Evolutionary conservation across 2,329 filamentous ascomycete species (phyloP), one percentile per base, ranked within the genome.

Genomic region (Tolypocladium ophioglossoides): DNA sequence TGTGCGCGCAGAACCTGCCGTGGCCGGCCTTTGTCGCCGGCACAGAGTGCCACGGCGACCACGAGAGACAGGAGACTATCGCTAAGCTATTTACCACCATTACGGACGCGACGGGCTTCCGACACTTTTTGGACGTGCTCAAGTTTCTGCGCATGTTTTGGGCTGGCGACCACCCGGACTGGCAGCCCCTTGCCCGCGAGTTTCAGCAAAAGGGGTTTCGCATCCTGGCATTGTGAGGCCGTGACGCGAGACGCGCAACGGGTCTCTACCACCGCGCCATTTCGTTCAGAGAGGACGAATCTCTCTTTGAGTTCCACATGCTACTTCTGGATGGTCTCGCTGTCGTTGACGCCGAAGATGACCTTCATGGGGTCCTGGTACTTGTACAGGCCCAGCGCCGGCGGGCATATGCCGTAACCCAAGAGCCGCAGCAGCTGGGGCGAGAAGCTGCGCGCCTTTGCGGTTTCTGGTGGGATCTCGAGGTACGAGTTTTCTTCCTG

Each of bases 291-390:
- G 60, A 65, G 34, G 62, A 65, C 30, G 61, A 63, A 35, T 65
- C 60, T 2, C 50, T 70, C 27, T 65, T 70, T 18, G 30, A 10
- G 11, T 6, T 20, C 2, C 27, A 6, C 35, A 2, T 6, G 37
- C 27, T 54, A 57, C 40, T 46, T 52, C 22, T 50, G 51, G 32
- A 54, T 62, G 0, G 69, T 71, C 50, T 71, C 67, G 48, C 68
- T 65, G 52, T 71, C 69, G 30, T 67, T 59, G 16, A 72, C 66
- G 1, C 65, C 66, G 51, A 70, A 71, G 16, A 71, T 59, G 20
- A 65, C 61, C 50, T 64, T 62, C 67, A 71, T 71, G 0, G 69
- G 69, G 50, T 71, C 68, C 48, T 70, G 65, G 24, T 69, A 71
- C 49, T 68, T 62, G 52, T 66, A 65, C 51, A 72, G 63, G 1